Percentiles rank a stretch among this genome's conserved stretches.
Conservation (phyloP, 495 filamentous ascomycete species). For the Lophiostoma macrostomum region DNA sequence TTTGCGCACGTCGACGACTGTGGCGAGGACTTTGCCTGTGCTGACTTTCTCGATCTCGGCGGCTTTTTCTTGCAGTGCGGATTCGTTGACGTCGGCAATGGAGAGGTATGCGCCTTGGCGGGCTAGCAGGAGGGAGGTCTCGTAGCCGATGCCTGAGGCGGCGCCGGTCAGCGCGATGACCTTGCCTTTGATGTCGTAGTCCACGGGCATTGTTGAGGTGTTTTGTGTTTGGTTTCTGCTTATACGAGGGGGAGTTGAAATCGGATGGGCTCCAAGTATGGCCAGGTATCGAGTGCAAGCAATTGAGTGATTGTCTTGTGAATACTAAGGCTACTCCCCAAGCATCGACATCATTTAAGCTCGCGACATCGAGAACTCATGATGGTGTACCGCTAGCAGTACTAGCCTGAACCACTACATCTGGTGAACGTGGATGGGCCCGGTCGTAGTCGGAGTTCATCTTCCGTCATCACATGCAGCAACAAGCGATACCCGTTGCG, state of each 20-base stretch:
- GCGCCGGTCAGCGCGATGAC: constrained; percentile 29
- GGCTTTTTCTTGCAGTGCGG: constrained; percentile 13
- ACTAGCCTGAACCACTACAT: too few relatives aligned
- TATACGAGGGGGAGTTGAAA: neutral
- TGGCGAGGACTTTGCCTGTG: constrained; percentile 15
- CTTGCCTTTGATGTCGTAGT: constrained; percentile 27
- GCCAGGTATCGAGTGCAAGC: too few relatives aligned
- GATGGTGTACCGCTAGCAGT: too few relatives aligned
- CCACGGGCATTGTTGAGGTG: constrained; percentile 16
- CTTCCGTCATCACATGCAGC: too few relatives aligned
- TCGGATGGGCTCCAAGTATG: too few relatives aligned
- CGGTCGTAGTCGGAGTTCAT: too few relatives aligned
- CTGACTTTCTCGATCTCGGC: constrained; percentile 21
- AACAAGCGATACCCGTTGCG: too few relatives aligned
- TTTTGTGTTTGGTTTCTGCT: neutral
- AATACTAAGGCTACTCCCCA: too few relatives aligned
- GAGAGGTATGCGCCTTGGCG: constrained; percentile 24
- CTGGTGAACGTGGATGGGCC: too few relatives aligned
- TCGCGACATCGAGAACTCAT: too few relatives aligned
- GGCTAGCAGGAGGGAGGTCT: constrained; percentile 12
- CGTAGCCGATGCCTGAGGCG: constrained; percentile 31
- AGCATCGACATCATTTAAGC: too few relatives aligned
- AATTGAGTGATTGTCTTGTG: too few relatives aligned
- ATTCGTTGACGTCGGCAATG: constrained; percentile 25
- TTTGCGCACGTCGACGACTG: constrained; percentile 26